phyloP scores from a whole-genome alignment of 805 yeast species.

The Zygosaccharomyces bailii region DNA sequence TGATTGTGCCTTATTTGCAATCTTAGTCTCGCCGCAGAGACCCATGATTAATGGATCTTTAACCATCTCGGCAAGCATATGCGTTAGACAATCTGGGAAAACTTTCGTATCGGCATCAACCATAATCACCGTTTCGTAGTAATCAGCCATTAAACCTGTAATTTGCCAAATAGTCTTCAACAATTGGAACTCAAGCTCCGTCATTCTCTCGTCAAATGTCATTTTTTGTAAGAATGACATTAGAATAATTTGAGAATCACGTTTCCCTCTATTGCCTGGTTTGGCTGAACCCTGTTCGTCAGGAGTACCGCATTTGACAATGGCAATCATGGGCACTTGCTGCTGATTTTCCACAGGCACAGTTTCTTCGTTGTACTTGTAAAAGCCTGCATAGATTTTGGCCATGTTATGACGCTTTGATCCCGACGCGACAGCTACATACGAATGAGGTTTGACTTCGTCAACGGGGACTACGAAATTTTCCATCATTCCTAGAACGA shows the following conservation, averaged over 20 bases:
- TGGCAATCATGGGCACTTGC: conserved; percentile 70
- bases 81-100: conserved; percentile 81
- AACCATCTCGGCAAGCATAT: conserved; percentile 87
- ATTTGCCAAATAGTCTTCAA: conserved; percentile 71
- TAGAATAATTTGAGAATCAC: conserved; percentile 87
- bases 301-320: conserved; percentile 88
- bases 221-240: conserved; percentile 88
- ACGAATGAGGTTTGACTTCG: conserved; percentile 76
- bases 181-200: conserved; percentile 79
- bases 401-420: conserved; percentile 97
- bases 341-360: conserved; percentile 80
- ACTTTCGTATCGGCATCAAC: conserved; percentile 94
- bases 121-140: conserved; percentile 81
- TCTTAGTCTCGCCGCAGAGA: conserved; percentile 90
- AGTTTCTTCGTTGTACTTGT: conserved; percentile 73
- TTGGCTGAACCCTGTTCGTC: conserved; percentile 64
- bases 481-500: conserved; percentile 81
- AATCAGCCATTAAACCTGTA: conserved; percentile 80
- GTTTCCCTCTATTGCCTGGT: conserved; percentile 95
- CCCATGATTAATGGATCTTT: conserved; percentile 88
- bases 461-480: conserved; percentile 69
- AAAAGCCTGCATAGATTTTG: conserved; percentile 91
- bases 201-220: conserved; percentile 92
- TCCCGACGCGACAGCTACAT: conserved; percentile 95
- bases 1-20: conserved; percentile 72